Conservation (phyloP, 768 basidiomycete genomes). For the Phylloporus sp. region DNA sequence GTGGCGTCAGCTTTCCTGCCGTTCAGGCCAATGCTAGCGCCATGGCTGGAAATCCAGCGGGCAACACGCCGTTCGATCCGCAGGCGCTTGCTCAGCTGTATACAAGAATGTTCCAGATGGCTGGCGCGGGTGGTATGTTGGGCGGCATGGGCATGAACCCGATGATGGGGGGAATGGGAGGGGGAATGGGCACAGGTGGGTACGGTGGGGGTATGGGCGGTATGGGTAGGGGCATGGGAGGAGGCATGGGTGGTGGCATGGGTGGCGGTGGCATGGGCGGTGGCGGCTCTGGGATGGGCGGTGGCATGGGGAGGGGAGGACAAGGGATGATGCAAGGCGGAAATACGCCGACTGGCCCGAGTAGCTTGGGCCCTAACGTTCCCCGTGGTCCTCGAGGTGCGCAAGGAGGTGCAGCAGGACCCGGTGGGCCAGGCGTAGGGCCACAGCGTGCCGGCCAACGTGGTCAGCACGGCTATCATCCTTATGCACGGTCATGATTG, state of each 20-base stretch:
- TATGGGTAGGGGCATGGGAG: slow-evolving; percentile 36
- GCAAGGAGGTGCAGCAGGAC: slow-evolving; percentile 45
- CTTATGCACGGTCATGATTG: slow-evolving; percentile 61
- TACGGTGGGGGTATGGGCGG: slow-evolving; percentile 35
- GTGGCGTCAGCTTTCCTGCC: slow-evolving; percentile 33
- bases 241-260: slow-evolving; percentile 40
- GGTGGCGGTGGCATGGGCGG: slow-evolving; percentile 32
- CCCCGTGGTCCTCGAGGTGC: slow-evolving; percentile 64
- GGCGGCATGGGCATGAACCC: slow-evolving; percentile 39
- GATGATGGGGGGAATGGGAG: slow-evolving; percentile 34
- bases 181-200: slow-evolving; percentile 31
- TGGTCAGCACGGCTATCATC: slow-evolving; percentile 80
- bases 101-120: slow-evolving; percentile 91
- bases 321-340: slow-evolving; percentile 37
- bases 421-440: slow-evolving; percentile 54
- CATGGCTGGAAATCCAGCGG: slow-evolving; percentile 31
- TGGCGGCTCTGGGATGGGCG: slow-evolving; percentile 35
- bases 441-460: slow-evolving; percentile 67
- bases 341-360: slow-evolving; percentile 31
- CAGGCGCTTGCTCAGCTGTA: slow-evolving; percentile 90
- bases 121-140: slow-evolving; percentile 48
- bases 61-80: slow-evolving; percentile 78
- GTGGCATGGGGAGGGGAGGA: slow-evolving; percentile 39
- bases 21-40: slow-evolving; percentile 21
- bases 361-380: slow-evolving; percentile 51